Conservation (phyloP, 305 asterid species). For the Rubia occidens region DNA sequence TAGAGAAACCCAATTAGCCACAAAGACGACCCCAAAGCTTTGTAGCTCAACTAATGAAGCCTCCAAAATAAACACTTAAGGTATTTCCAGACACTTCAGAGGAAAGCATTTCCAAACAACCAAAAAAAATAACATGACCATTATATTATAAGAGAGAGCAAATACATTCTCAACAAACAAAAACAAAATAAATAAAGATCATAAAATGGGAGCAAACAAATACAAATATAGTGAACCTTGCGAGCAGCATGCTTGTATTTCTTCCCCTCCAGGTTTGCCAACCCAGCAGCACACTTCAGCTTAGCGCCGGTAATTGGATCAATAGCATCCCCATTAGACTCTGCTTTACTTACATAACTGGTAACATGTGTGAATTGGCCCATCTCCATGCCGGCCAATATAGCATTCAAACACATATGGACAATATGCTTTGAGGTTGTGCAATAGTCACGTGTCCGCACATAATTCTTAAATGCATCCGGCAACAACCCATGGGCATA, state of each 20-base stretch:
- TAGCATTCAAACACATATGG: constrained; percentile 85
- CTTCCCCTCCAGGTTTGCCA: constrained; percentile 69
- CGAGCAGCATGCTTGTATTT: constrained; percentile 21
- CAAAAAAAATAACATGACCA: neutral
- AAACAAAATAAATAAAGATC: neutral
- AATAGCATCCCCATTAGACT: constrained; percentile 64
- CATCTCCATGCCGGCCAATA: constrained; percentile 89
- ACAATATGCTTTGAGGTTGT: constrained; percentile 77
- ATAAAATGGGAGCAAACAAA: neutral
- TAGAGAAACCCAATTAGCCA: neutral
- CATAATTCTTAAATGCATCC: constrained; percentile 80
- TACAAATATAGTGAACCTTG: constrained; percentile 42
- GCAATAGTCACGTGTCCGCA: constrained; percentile 95
- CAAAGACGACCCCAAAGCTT: neutral
- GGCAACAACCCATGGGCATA: constrained; percentile 82
- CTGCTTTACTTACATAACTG: constrained; percentile 83
- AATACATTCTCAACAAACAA: neutral
- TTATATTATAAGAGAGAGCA: neutral
- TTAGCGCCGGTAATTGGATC: constrained; percentile 62
- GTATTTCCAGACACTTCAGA: neutral
- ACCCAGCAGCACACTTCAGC: constrained; percentile 80
- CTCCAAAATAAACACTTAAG: neutral
- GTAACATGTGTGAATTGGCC: constrained; percentile 90
- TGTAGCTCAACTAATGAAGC: neutral
- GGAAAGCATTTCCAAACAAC: neutral